Evolutionary conservation across 2,329 filamentous ascomycete species (phyloP).

Genomic region (Neonectria faginata): DNA sequence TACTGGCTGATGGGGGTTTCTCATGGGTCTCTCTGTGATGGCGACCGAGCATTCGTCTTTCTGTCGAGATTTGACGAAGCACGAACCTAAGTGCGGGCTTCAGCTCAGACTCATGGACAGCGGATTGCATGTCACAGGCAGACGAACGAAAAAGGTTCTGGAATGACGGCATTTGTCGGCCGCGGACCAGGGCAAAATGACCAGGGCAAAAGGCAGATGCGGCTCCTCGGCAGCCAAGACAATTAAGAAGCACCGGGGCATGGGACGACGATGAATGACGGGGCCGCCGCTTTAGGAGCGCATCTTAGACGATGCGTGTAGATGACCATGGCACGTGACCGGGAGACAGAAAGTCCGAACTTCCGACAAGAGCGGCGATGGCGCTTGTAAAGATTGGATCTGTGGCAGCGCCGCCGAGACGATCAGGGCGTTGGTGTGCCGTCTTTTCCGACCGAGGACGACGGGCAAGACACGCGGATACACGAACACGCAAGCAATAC

Average conservation of each 20-base stretch:
- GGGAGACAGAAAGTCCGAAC: neutral
- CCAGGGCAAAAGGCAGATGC: conserved; percentile 6
- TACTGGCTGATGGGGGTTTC: conserved; percentile 9
- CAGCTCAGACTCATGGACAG: neutral
- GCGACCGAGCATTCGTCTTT: neutral
- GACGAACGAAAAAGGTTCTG: neutral
- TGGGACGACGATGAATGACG: too few relatives aligned
- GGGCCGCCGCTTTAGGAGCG: conserved; percentile 22
- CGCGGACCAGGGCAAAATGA: conserved; percentile 11
- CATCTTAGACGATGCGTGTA: neutral
- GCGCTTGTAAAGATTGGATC: conserved; percentile 27
- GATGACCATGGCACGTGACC: conserved; percentile 1
- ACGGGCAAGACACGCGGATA: neutral
- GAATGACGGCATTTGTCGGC: conserved; percentile 26
- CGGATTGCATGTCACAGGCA: neutral
- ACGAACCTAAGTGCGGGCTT: neutral
- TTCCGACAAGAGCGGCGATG: conserved; percentile 6
- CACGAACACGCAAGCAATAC: conserved; percentile 2
- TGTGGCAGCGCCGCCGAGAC: conserved; percentile 40
- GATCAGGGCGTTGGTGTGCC: conserved; percentile 43
- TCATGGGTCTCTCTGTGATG: neutral
- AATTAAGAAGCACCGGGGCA: neutral
- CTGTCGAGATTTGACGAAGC: neutral
- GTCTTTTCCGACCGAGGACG: conserved; percentile 42
- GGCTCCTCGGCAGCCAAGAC: conserved; percentile 31